Base-by-base conservation (phyloP, 495 filamentous ascomycete genomes). In the Evernia prunastri region DNA sequence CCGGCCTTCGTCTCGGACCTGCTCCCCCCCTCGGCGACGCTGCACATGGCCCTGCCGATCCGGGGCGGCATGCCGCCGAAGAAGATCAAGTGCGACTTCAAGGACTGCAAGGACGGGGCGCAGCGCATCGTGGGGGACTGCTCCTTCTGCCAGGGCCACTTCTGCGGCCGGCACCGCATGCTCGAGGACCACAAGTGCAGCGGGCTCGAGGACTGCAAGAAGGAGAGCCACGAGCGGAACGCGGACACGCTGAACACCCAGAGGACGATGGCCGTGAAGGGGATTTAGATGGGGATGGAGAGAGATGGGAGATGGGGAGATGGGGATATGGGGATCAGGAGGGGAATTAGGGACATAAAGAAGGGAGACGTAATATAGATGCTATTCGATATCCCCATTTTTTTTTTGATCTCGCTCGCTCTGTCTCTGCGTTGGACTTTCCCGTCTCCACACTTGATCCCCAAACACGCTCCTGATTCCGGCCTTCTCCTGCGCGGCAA, bases 201-300 rank as follows among this genome's bases (percentile, higher is more conserved):
- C 63, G 92, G 92, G n/a, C 79, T 98, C 65, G 95, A 97, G 78
- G 88, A 96, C 77, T 96, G 92, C 83, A 97, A 96, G 84, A 91
- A 94, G 80, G 91, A 96, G 74, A 89, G 87, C 23, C 89, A 95
- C 75, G 91, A 93, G 73, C 84, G 89, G 59, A 98, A 98, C 72
- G 89, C 88, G 64, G 88, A 91, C 70, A 92, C 94, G 80, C 78
- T 97, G 72, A 90, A 96, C 74, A 83, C 84, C 49, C 93, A 97
- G 80, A 81, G 92, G 64, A 98, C 94, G 57, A 77, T 81, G 33
- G 85, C 82, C 42, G 82, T 89, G 65, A 86, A 82, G 78, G 86
- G 85, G 39, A 79, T 87, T 71, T 87, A 74, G 51, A 9, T 47
- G 18, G 43, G 15, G 0, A 11, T 10, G 29, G 29, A 17, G 4